Evolutionary conservation across 768 basidiomycete species (phyloP).

Genomic region (Strobilomyces confusus): DNA sequence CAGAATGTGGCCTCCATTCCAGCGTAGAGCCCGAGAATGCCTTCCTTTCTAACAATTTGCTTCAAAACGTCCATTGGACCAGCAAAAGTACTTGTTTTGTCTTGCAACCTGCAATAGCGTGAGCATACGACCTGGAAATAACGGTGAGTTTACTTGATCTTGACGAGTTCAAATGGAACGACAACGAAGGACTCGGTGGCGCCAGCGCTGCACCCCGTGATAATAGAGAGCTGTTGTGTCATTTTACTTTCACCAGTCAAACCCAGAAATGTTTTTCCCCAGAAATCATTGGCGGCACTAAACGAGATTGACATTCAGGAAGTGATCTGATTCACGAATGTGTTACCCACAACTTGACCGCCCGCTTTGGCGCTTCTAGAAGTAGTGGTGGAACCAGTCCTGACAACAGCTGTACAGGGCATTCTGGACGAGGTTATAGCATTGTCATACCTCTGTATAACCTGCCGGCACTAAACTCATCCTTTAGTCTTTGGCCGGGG

Average conservation of each 20-base stretch:
- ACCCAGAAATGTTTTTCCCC: conserved; percentile 77
- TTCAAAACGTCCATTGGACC: conserved; percentile 91
- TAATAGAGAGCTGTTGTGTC: conserved; percentile 81
- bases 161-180: conserved; percentile 94
- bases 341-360: conserved; percentile 79
- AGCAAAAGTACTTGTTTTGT: conserved; percentile 84
- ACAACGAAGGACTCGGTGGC: conserved; percentile 95
- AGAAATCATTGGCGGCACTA: conserved; percentile 89
- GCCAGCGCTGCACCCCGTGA: conserved; percentile 92
- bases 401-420: conserved; percentile 22
- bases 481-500: background rate
- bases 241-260: conserved; percentile 73
- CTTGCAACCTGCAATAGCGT: conserved; percentile 62
- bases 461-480: conserved; percentile 55
- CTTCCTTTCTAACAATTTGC: conserved; percentile 72
- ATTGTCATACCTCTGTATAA: conserved; percentile 73
- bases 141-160: conserved; percentile 59
- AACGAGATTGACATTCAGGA: conserved; percentile 10
- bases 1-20: conserved; percentile 99
- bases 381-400: conserved; percentile 93
- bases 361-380: conserved; percentile 96
- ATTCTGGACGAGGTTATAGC: background rate
- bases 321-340: background rate
- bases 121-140: conserved; percentile 5
- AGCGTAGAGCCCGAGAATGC: conserved; percentile 80